Conservation (phyloP, 1,284 basidiomycete genomes). For the Microbotryomycetes sp. region DNA sequence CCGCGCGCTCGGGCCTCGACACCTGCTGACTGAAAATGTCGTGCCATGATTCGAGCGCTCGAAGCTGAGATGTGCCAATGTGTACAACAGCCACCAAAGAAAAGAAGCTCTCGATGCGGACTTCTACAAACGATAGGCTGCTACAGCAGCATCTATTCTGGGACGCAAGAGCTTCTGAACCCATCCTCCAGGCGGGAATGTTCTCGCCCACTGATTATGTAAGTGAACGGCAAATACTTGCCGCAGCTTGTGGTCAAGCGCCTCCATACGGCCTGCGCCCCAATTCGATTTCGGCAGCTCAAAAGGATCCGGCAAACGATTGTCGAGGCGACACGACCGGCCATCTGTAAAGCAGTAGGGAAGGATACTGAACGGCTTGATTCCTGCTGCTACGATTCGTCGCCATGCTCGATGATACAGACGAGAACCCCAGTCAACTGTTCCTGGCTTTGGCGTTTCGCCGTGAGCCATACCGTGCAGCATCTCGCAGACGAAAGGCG, state of each 20-base stretch:
- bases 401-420: slow-evolving; percentile 83
- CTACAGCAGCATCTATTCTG: not conserved
- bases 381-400: slow-evolving; percentile 59
- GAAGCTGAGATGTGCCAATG: no score
- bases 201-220: slow-evolving; percentile 87
- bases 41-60: no score
- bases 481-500: slow-evolving; percentile 88
- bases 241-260: slow-evolving; percentile 56
- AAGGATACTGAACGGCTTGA: slow-evolving; percentile 78
- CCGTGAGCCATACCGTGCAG: slow-evolving; percentile 79
- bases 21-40: no score
- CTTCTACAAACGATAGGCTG: not conserved
- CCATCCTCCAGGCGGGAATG: slow-evolving; percentile 69
- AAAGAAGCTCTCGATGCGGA: no score
- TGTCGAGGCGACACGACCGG: slow-evolving; percentile 79
- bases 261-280: slow-evolving; percentile 52
- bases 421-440: slow-evolving; percentile 84
- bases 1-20: no score
- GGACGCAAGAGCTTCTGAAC: slow-evolving; percentile 56
- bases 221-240: slow-evolving; percentile 78
- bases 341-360: slow-evolving; percentile 90
- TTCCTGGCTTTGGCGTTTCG: slow-evolving; percentile 58
- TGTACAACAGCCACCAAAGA: no score
- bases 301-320: slow-evolving; percentile 85
- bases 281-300: slow-evolving; percentile 44